phyloP scores from a whole-genome alignment of 495 filamentous ascomycete genomes.

The Cercophora newfieldiana region DNA sequence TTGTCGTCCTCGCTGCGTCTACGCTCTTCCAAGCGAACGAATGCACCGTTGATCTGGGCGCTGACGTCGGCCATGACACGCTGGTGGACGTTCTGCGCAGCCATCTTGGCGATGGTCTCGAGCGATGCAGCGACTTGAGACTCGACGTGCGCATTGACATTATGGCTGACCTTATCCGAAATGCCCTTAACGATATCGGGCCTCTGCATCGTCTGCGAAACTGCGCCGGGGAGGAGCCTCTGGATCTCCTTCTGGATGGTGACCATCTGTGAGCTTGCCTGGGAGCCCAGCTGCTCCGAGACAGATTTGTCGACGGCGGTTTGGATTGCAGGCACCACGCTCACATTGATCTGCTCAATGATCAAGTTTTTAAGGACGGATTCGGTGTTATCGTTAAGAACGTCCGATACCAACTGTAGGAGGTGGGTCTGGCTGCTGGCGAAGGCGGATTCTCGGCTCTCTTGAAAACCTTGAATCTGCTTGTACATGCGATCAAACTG shows the following conservation, averaged over 20 bases:
- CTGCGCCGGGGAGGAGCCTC: slow-evolving; percentile 44
- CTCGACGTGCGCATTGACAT: slow-evolving; percentile 66
- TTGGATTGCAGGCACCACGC: slow-evolving; percentile 59
- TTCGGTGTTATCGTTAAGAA: slow-evolving; percentile 88
- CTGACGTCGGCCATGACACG: slow-evolving; percentile 34
- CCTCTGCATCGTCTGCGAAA: slow-evolving; percentile 62
- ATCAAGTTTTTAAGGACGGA: slow-evolving; percentile 72
- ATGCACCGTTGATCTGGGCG: slow-evolving; percentile 35
- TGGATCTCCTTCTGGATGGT: slow-evolving; percentile 63
- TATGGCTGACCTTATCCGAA: slow-evolving; percentile 67
- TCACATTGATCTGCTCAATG: slow-evolving; percentile 61
- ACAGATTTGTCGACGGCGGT: slow-evolving; percentile 47
- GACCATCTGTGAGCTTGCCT: slow-evolving; percentile 48
- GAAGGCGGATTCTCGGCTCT: slow-evolving; percentile 33
- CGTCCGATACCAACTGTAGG: slow-evolving; percentile 81
- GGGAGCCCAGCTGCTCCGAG: slow-evolving; percentile 43
- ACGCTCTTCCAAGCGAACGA: slow-evolving; percentile 62
- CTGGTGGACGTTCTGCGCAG: slow-evolving; percentile 61
- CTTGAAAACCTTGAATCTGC: slow-evolving; percentile 37
- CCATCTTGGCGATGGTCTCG: slow-evolving; percentile 57
- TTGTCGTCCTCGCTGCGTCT: slow-evolving; percentile 70
- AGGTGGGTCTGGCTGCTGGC: slow-evolving; percentile 50
- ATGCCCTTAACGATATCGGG: slow-evolving; percentile 68
- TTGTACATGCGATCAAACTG: slow-evolving; percentile 45
- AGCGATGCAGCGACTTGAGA: slow-evolving; percentile 62